phyloP scores from a whole-genome alignment of 768 basidiomycete genomes.

The Lyophyllum decastes region DNA sequence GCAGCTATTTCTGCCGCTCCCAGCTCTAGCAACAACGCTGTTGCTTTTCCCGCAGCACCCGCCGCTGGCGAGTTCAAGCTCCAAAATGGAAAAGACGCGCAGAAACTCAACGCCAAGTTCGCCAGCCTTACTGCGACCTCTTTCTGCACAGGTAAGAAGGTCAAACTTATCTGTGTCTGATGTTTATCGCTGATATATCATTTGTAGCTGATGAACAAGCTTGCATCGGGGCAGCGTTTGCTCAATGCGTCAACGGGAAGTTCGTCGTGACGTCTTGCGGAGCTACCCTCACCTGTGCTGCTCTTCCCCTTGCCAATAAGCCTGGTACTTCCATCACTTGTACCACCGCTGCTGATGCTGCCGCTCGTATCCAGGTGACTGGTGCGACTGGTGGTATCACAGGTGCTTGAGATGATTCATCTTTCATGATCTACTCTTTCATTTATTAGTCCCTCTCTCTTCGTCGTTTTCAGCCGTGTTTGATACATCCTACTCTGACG shows the following conservation, averaged over 20 bases:
- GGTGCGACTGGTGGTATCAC: constrained; percentile 45
- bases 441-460: not conserved
- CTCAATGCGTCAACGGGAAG: constrained; percentile 53
- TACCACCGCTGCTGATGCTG: constrained; percentile 46
- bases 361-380: constrained; percentile 41
- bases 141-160: constrained; percentile 38
- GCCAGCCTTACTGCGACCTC: constrained; percentile 43
- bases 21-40: constrained; percentile 11
- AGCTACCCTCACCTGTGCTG: constrained; percentile 40
- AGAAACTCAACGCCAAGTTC: constrained; percentile 55
- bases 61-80: constrained; percentile 32
- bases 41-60: constrained; percentile 8
- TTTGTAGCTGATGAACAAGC: constrained; percentile 42
- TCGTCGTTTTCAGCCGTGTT: not conserved
- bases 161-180: not conserved
- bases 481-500: not conserved
- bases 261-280: constrained; percentile 42
- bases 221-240: constrained; percentile 47
- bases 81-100: constrained; percentile 52
- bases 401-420: constrained; percentile 23
- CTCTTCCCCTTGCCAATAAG: constrained; percentile 56
- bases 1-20: constrained; percentile 7
- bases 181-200: constrained; percentile 15
- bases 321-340: constrained; percentile 55
- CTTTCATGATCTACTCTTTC: constrained; percentile 11